Conservation (phyloP, 805 yeast species). For the Kazachstania viticola region DNA sequence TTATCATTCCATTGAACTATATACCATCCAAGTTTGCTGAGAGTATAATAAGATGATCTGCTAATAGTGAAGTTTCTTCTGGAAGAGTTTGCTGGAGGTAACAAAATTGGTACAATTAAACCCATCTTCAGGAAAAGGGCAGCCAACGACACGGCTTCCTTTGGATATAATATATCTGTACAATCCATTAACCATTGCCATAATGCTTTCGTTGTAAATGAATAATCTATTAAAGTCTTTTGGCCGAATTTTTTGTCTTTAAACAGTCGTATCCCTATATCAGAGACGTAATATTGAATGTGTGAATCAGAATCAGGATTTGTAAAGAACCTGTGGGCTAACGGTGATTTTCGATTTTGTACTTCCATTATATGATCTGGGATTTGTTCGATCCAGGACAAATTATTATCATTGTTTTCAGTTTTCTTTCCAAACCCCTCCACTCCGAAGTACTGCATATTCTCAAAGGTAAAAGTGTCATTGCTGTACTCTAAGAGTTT, state of each 20-base stretch:
- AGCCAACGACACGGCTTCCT: slow-evolving; percentile 45
- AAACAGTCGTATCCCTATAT: slow-evolving; percentile 53
- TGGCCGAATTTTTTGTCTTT: slow-evolving; percentile 29
- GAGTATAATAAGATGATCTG: slow-evolving; percentile 32
- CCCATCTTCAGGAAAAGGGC: slow-evolving; percentile 36
- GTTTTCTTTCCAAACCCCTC: slow-evolving; percentile 1
- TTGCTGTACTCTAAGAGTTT: slow-evolving; percentile 22
- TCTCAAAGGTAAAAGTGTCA: slow-evolving; percentile 28
- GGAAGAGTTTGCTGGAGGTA: slow-evolving; percentile 27
- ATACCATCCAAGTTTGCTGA: slow-evolving; percentile 33
- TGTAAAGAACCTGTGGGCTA: slow-evolving; percentile 64
- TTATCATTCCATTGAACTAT: slow-evolving; percentile 22
- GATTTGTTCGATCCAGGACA: slow-evolving; percentile 9
- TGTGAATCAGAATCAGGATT: slow-evolving; percentile 84
- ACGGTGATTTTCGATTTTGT: slow-evolving; percentile 40
- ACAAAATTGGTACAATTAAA: slow-evolving; percentile 35
- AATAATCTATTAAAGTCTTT: slow-evolving; percentile 28
- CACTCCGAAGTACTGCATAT: slow-evolving; percentile 7
- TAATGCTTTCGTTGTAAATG: slow-evolving; percentile 64
- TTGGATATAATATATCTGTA: slow-evolving; percentile 49
- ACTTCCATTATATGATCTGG: slow-evolving; percentile 6
- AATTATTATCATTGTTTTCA: slow-evolving; percentile 1
- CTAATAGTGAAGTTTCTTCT: slow-evolving; percentile 23
- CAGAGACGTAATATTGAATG: slow-evolving; percentile 63
- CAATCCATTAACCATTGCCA: slow-evolving; percentile 89